Conservation (phyloP, 495 filamentous ascomycete species). For the Neurospora tetrasperma region DNA sequence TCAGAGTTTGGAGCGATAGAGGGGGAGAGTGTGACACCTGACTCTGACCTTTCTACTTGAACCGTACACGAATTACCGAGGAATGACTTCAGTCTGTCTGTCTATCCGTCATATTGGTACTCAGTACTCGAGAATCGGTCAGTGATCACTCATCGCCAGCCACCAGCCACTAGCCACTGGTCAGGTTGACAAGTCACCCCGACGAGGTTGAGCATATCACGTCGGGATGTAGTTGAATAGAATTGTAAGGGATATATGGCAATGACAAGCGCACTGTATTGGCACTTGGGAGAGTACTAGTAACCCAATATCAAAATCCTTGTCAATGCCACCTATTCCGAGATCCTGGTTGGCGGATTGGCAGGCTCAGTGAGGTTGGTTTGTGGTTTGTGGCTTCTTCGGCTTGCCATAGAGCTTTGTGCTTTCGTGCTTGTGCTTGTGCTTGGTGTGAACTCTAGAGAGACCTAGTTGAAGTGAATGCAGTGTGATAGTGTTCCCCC, state of each 20-base stretch:
- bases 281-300: background rate
- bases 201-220: background rate
- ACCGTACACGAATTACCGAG: background rate
- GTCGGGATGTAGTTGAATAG: background rate
- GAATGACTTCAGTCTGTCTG: background rate
- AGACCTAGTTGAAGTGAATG: background rate
- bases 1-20: background rate
- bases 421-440: background rate
- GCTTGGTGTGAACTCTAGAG: background rate
- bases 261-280: background rate
- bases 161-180: background rate
- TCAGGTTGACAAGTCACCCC: background rate
- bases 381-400: background rate
- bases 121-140: background rate
- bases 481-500: background rate
- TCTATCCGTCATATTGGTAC: background rate
- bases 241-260: background rate
- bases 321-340: background rate
- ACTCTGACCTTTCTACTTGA: background rate
- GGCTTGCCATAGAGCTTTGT: background rate
- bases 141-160: background rate
- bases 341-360: background rate
- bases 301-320: background rate
- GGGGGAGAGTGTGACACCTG: background rate
- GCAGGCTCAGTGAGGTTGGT: background rate